A percentile compares a stretch with the other conserved stretches of the same genome.
Evolutionary conservation across 148 eudicot species (phyloP).

Genomic region (Heliosperma pusillum): DNA sequence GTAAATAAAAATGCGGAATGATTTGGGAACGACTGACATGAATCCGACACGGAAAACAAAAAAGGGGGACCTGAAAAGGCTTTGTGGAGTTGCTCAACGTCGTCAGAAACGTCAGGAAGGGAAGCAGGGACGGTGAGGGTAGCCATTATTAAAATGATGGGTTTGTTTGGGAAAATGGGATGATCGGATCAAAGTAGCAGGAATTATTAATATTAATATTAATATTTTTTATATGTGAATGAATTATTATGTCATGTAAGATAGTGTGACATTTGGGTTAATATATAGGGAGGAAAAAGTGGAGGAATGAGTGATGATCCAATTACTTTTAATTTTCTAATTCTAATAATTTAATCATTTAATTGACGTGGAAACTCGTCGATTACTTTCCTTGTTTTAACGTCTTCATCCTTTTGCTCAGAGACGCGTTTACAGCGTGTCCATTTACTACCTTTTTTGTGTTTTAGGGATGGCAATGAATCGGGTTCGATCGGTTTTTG

Average conservation of each 20-base stretch:
- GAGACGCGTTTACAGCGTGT: neutral
- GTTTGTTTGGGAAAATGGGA: neutral
- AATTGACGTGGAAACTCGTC: neutral
- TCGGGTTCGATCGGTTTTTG: too few relatives aligned
- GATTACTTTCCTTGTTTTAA: neutral
- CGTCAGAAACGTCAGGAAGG: slow-evolving; percentile 58
- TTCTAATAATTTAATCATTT: too few relatives aligned
- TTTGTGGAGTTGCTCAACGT: slow-evolving; percentile 59
- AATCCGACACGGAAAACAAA: neutral
- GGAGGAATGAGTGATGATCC: neutral
- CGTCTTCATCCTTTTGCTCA: neutral
- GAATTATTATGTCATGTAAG: too few relatives aligned
- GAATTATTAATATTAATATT: too few relatives aligned
- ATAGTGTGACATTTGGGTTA: too few relatives aligned
- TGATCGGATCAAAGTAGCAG: slow-evolving; percentile 1
- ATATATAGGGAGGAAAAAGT: slow-evolving; percentile 6
- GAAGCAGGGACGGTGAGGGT: slow-evolving; percentile 52
- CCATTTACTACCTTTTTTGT: neutral
- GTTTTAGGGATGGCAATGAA: too few relatives aligned
- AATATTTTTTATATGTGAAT: too few relatives aligned
- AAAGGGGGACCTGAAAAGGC: slow-evolving; percentile 53
- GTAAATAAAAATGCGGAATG: neutral
- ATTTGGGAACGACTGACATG: neutral
- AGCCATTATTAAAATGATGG: slow-evolving; percentile 43
- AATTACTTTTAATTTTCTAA: neutral